Evolutionary conservation across 2,329 filamentous ascomycete genomes (phyloP), one percentile per base, ranked within the genome.

Genomic region (Tolypocladium cylindrosporum): DNA sequence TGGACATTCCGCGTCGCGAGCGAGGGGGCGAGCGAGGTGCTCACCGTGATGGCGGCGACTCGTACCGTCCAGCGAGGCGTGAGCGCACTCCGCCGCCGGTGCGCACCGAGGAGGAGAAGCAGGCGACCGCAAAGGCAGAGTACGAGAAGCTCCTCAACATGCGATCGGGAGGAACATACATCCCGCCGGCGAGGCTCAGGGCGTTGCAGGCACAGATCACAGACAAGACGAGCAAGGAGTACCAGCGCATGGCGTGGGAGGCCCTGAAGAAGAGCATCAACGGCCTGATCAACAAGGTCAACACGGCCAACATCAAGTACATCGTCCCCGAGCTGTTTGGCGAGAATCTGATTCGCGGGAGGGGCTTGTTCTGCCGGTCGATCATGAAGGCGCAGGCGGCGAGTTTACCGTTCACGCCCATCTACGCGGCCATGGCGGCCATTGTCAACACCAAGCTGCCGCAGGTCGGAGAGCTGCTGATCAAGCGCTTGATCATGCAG

Each of bases 311-410:
- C 73, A 97, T 99, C 81, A 97, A 99, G 75, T 84, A 89, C 69
- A 97, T 99, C 61, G 91, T 97, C 31, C 93, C 93, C 1, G 94
- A 99, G 75, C 80, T 99, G 52, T 99, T 99, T 74, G 85, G 86
- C 55, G 94, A 99, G 79, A 99, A 99, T 71, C 75, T 99, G 66
- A 81, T 99, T 45, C 87, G 94, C 59, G 94, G 94, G 8, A 83
- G 94, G 60, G 94, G 94, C 24, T 75, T 99, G 60, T 97, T 97
- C 73, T 97, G 93, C 75, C 84, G 94, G 62, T 93, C 90, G 65
- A 94, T 99, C 68, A 96, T 97, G 91, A 97, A 97, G 77, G 94
- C 94, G 0, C 94, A 99, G 76, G 91, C 93, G 16, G 91, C 93
- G 11, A 95, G 90, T 79, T 81, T 97, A 71, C 92, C 93, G 0